Evolutionary conservation across 257 asterid genomes (phyloP).

Genomic region (Lithospermum erythrorhizon): DNA sequence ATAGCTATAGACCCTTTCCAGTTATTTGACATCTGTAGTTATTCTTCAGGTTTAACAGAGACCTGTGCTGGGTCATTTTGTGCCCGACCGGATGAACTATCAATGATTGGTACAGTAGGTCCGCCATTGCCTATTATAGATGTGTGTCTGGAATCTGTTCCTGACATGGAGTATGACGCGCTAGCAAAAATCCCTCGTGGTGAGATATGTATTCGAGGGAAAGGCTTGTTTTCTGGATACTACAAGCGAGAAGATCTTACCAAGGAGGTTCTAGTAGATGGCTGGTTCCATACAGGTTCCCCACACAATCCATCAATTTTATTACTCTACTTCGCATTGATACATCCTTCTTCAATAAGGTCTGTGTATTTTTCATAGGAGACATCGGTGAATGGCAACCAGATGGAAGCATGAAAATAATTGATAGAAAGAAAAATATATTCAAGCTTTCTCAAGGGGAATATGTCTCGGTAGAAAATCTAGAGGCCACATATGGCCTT

Average conservation of each 20-base stretch:
- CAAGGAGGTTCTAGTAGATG: slow-evolving; percentile 53
- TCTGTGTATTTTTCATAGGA: slow-evolving; percentile 26
- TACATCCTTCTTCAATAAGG: neutral
- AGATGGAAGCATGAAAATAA: slow-evolving; percentile 77
- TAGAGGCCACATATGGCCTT: slow-evolving; percentile 58
- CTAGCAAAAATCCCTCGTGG: slow-evolving; percentile 58
- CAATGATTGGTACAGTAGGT: slow-evolving; percentile 73
- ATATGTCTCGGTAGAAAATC: slow-evolving; percentile 66
- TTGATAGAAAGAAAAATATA: slow-evolving; percentile 75
- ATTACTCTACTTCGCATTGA: neutral
- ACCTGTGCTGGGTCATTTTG: slow-evolving; percentile 85
- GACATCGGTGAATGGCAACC: slow-evolving; percentile 84
- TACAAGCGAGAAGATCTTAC: slow-evolving; percentile 68
- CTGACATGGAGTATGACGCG: slow-evolving; percentile 80
- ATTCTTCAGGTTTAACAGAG: slow-evolving; percentile 64
- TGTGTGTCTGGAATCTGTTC: slow-evolving; percentile 63
- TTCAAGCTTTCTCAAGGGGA: slow-evolving; percentile 93
- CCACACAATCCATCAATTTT: neutral
- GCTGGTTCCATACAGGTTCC: slow-evolving; percentile 81
- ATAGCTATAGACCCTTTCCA: neutral
- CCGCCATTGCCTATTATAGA: slow-evolving; percentile 74
- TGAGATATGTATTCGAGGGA: slow-evolving; percentile 71
- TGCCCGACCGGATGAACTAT: slow-evolving; percentile 56
- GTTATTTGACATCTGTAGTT: neutral
- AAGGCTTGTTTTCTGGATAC: slow-evolving; percentile 73